A percentile compares a stretch with the other conserved stretches of the same genome.
These are phyloP conservation scores for Rhinocladiella similis DNA, from an alignment of 2,329 filamentous ascomycete species.

Conservation along the genomic window DNA sequence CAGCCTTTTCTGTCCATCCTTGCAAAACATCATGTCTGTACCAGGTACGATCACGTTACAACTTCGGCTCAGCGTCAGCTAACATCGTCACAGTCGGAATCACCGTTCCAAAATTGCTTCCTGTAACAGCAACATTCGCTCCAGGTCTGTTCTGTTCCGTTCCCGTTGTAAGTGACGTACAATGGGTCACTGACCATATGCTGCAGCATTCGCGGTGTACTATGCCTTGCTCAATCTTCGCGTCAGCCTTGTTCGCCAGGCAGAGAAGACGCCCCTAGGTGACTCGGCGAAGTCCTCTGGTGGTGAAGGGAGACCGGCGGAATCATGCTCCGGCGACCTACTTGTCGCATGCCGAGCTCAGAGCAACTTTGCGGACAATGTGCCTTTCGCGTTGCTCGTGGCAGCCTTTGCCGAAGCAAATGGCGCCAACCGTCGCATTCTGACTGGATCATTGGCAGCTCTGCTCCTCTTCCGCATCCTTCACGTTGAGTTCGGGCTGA, in stretches of 20 bases:
- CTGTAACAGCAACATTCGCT: slow-evolving; percentile 27
- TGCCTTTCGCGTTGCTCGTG: slow-evolving; percentile 41
- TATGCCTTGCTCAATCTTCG: slow-evolving; percentile 43
- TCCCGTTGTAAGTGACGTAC: neutral
- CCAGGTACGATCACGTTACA: slow-evolving; percentile 11
- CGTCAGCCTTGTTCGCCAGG: slow-evolving; percentile 38
- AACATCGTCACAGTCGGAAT: slow-evolving; percentile 24
- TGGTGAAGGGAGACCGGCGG: slow-evolving; percentile 6
- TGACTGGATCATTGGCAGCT: slow-evolving; percentile 40
- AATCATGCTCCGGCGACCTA: slow-evolving; percentile 30
- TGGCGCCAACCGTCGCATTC: slow-evolving; percentile 39
- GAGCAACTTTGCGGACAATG: slow-evolving; percentile 47
- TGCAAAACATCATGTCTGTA: slow-evolving; percentile 11
- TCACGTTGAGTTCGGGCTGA: slow-evolving; percentile 43
- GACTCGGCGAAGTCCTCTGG: slow-evolving; percentile 12
- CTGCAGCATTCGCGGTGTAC: slow-evolving; percentile 44
- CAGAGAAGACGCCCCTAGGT: slow-evolving; percentile 33
- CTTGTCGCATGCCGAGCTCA: slow-evolving; percentile 40
- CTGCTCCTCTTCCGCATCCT: slow-evolving; percentile 41
- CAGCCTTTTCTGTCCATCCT: too few species aligned
- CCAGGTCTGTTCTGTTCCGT: slow-evolving; percentile 8
- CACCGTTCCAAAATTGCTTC: slow-evolving; percentile 32
- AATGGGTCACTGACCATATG: slow-evolving; percentile 39
- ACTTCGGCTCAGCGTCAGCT: neutral
- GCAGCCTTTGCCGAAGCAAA: slow-evolving; percentile 47